Evolutionary conservation across 345 rosid genomes (phyloP).

Genomic region (Camelina laxa): DNA sequence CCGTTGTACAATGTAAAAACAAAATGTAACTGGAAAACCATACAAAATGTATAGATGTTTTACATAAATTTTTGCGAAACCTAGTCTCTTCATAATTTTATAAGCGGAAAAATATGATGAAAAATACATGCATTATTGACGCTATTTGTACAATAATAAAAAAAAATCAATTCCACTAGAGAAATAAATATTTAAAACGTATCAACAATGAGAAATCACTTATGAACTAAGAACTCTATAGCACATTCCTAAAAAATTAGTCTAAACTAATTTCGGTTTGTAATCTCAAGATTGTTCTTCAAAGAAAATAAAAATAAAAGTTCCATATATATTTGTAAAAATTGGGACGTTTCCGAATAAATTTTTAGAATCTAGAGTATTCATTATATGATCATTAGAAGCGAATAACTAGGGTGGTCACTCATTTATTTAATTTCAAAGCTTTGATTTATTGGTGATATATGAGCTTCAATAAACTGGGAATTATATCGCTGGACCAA

Average conservation of each 20-base stretch:
- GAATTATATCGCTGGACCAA: conserved; percentile 20
- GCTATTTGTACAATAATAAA: too few species aligned
- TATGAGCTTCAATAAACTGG: neutral
- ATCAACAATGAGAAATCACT: neutral
- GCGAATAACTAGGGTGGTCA: neutral
- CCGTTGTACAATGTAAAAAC: neutral
- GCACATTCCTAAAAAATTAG: too few species aligned
- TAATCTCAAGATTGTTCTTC: neutral
- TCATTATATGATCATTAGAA: neutral
- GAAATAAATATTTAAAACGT: too few species aligned
- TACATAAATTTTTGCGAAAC: neutral
- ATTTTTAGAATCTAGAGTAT: neutral
- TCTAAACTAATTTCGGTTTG: neutral
- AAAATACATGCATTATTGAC: too few species aligned
- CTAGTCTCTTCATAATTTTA: neutral
- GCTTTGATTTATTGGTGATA: neutral
- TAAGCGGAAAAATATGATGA: neutral
- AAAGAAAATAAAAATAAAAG: too few species aligned
- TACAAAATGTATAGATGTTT: neutral
- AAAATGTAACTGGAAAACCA: neutral
- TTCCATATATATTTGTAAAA: neutral
- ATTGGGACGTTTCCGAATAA: neutral
- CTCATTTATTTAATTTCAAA: neutral
- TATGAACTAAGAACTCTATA: neutral
- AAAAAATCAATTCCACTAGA: too few species aligned